phyloP scores from a whole-genome alignment of 139 green algal species.

The Astrephomene gubernaculifera region DNA sequence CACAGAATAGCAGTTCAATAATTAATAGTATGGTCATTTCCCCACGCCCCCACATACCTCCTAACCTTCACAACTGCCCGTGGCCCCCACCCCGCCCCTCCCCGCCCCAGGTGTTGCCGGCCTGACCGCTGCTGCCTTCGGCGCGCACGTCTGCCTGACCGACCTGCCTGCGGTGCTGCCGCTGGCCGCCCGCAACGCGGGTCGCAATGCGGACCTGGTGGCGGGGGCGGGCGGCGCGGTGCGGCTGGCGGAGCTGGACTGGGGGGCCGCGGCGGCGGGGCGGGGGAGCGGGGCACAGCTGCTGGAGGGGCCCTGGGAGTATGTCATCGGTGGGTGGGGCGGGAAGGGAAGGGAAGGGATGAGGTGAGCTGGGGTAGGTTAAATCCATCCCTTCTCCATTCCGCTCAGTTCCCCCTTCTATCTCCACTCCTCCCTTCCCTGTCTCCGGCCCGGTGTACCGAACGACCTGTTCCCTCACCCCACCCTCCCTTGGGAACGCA shows the following conservation, averaged over 20 bases:
- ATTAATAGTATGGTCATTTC: no score
- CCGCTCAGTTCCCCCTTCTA: no score
- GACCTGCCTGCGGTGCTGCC: slow-evolving; percentile 27
- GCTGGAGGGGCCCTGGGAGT: slow-evolving; percentile 26
- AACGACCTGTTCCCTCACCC: no score
- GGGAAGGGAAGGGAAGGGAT: background rate
- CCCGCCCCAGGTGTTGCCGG: slow-evolving; percentile 34
- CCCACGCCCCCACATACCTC: background rate
- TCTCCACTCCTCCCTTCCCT: no score
- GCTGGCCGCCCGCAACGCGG: background rate
- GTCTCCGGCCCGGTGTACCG: no score
- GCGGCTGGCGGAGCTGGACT: slow-evolving; percentile 36
- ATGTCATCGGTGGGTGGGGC: slow-evolving; percentile 26
- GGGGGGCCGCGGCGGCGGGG: background rate
- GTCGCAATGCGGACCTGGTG: slow-evolving; percentile 19
- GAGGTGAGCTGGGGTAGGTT: no score
- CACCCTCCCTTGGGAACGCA: no score
- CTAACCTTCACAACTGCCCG: background rate
- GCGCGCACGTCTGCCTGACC: slow-evolving; percentile 31
- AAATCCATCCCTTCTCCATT: no score
- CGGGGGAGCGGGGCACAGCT: no score
- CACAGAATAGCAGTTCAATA: no score
- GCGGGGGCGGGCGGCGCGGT: slow-evolving; percentile 10
- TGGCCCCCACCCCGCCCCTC: no score
- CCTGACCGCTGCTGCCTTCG: slow-evolving; percentile 28